Evolutionary conservation across 2,329 filamentous ascomycete genomes (phyloP).

Genomic region (Apiospora sp.): DNA sequence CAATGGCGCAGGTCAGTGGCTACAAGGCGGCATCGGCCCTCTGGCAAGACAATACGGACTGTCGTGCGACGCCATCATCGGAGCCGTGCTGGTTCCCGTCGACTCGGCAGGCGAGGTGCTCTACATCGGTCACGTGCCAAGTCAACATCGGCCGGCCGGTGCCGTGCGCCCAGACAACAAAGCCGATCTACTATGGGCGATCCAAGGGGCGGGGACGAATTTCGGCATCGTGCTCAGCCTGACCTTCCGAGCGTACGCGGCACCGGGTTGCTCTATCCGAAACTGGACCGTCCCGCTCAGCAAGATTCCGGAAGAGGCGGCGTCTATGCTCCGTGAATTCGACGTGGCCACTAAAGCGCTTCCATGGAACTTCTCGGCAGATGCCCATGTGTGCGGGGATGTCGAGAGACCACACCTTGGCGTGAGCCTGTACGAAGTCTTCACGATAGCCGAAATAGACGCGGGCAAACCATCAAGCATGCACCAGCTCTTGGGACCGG

Average conservation of each 20-base stretch:
- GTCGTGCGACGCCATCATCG: conserved; percentile 66
- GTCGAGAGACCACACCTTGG: conserved; percentile 55
- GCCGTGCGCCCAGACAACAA: conserved; percentile 55
- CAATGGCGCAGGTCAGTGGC: conserved; percentile 68
- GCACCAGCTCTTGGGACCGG: conserved; percentile 42
- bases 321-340: conserved; percentile 48
- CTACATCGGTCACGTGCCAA: conserved; percentile 60
- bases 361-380: conserved; percentile 53
- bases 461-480: conserved; percentile 13
- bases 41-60: conserved; percentile 62
- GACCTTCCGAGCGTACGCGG: conserved; percentile 55
- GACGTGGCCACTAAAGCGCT: conserved; percentile 49
- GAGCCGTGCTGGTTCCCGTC: conserved; percentile 64
- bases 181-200: conserved; percentile 62
- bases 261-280: conserved; percentile 49
- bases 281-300: conserved; percentile 51
- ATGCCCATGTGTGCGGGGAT: conserved; percentile 64
- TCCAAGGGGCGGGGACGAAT: conserved; percentile 67
- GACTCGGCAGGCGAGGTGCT: conserved; percentile 51
- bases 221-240: conserved; percentile 65
- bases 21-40: conserved; percentile 72
- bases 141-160: conserved; percentile 48
- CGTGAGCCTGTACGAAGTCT: conserved; percentile 56
- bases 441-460: conserved; percentile 28
- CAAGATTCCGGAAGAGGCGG: conserved; percentile 41